Base-by-base conservation (phyloP, 805 yeast genomes). In the Maudiozyma saulgeensis region DNA sequence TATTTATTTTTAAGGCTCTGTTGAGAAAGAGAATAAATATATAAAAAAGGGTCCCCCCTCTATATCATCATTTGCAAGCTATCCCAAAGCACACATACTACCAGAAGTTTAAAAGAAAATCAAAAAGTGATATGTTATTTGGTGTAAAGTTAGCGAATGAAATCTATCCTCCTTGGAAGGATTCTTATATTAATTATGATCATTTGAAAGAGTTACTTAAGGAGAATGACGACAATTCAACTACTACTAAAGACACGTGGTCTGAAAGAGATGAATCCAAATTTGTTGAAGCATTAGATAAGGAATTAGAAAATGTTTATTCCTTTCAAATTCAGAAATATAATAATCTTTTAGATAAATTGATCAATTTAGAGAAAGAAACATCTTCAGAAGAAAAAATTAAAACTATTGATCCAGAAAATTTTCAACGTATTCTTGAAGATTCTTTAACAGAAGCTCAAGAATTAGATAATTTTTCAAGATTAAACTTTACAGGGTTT, bases 401-500 rank as follows among this genome's bases (percentile, higher is more conserved):
- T 16, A 53, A 58, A 23, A 55, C 74, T 47, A 75, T 85, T 53
- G 83, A 87, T 53, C 77, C 85, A 52, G 74, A 72, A 32, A 58
- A 68, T 23, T 84, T 88, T 59, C 87, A 86, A 58, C 67, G 68
- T 34, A 78, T 80, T 49, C 73, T 93, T 56, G 99, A 93, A 61
- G 81, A 80, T 51, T 71, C 82, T 26, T 72, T 93, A 52, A 76
- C 80, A 11, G 75, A 79, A 57, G 87, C 98, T 11, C 87, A 85
- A 59, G 91, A 87, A 60, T 73, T 93, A 57, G 96, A 90, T 65
- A 87, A 81, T 63, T 93, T 93, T 70, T 84, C 95, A 41, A 77
- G 99, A 60, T 69, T 91, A 57, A 93, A 93, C 69, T 93, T 84
- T 71, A 91, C 99, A 13, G 99, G 97, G 1, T 91, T 93, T 70